A percentile compares a stretch with the other conserved stretches of the same genome.
These are phyloP conservation scores for Sambucus nigra DNA, from an alignment of 129 eudicot genomes.

Conservation along the genomic window DNA sequence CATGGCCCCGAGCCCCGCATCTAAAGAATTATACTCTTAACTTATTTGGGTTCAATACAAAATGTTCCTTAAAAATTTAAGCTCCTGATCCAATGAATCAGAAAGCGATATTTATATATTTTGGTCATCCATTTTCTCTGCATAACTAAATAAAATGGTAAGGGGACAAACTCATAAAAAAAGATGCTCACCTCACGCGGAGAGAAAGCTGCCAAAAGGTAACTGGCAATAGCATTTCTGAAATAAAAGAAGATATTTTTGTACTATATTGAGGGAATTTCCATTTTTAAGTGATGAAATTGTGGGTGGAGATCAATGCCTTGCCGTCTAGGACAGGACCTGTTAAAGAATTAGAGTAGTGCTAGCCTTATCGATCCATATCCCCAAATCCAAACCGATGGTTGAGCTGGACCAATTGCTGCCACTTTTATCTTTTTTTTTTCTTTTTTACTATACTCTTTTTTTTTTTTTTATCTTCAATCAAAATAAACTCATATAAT, in stretches of 20 bases:
- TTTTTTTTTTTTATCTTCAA: too few species aligned
- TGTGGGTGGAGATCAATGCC: neutral
- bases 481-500: too few species aligned
- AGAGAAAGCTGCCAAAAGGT: conserved; percentile 10
- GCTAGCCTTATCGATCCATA: too few species aligned
- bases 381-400: too few species aligned
- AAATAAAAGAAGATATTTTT: conserved; percentile 25
- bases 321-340: neutral
- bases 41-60: conserved; percentile 6
- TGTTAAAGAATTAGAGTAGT: too few species aligned
- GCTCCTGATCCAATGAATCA: conserved; percentile 21
- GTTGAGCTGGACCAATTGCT: too few species aligned
- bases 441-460: too few species aligned
- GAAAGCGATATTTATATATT: neutral
- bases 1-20: neutral
- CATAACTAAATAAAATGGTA: neutral
- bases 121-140: neutral
- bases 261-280: conserved; percentile 12
- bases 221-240: conserved; percentile 1
- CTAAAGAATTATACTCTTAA: conserved; percentile 12
- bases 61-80: conserved; percentile 5
- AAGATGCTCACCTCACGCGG: conserved; percentile 24
- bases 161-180: neutral
- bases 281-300: neutral
- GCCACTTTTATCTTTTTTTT: too few species aligned